These are phyloP conservation scores for Coffea humblotiana DNA, from an alignment of 305 asterid species.

Conservation along the genomic window DNA sequence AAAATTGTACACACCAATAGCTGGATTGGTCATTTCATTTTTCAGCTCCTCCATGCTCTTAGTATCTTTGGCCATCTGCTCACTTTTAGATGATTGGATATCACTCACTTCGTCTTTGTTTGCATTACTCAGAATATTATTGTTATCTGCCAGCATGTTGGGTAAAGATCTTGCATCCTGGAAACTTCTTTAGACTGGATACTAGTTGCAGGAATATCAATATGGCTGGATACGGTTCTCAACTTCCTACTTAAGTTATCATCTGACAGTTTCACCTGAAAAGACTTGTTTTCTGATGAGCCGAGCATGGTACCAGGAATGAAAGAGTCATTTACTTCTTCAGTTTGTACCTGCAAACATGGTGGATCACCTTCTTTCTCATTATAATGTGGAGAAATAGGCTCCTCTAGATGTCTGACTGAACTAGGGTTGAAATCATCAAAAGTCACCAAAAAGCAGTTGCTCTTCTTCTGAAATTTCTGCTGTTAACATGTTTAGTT, in stretches of 20 bases:
- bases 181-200: conserved; percentile 33
- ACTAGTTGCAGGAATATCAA: conserved; percentile 35
- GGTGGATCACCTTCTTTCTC: conserved; percentile 3
- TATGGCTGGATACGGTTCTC: conserved; percentile 45
- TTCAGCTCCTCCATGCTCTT: conserved; percentile 29
- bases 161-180: conserved; percentile 70
- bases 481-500: conserved; percentile 28
- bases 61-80: conserved; percentile 27
- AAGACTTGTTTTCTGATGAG: conserved; percentile 37
- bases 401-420: conserved; percentile 30
- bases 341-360: conserved; percentile 22
- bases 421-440: conserved; percentile 36
- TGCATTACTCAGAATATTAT: conserved; percentile 15
- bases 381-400: conserved; percentile 19
- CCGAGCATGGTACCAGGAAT: conserved; percentile 27
- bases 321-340: conserved; percentile 29
- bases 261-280: conserved; percentile 31
- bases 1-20: conserved; percentile 44
- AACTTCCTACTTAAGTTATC: conserved; percentile 37
- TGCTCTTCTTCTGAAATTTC: conserved; percentile 52
- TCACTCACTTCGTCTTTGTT: conserved; percentile 19
- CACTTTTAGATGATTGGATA: conserved; percentile 29
- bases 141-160: conserved; percentile 34
- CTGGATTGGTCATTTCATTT: conserved; percentile 32
- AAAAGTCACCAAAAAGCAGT: conserved; percentile 51